These are phyloP conservation scores for Epichloe sylvatica DNA, from an alignment of 2,329 filamentous ascomycete species.

Conservation along the genomic window DNA sequence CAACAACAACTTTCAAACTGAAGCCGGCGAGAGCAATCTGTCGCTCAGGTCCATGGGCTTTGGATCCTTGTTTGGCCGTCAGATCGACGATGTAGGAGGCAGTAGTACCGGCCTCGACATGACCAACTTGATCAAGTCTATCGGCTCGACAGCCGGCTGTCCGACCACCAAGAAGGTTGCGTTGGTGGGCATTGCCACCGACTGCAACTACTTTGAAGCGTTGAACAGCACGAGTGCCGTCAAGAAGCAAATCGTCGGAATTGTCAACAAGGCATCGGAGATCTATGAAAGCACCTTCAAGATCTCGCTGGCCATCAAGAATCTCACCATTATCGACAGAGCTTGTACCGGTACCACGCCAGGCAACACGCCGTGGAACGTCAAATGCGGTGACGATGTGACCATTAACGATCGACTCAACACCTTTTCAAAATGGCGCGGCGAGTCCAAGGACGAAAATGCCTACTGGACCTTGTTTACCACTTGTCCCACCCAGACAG, in stretches of 20 bases:
- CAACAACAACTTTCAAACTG: constrained; percentile 63
- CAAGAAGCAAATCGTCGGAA: constrained; percentile 60
- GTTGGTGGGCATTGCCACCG: constrained; percentile 78
- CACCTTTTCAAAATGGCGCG: constrained; percentile 80
- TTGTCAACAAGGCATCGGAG: constrained; percentile 76
- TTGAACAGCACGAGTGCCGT: constrained; percentile 53
- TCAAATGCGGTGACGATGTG: constrained; percentile 48
- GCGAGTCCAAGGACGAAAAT: constrained; percentile 60
- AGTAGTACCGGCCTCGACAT: constrained; percentile 59
- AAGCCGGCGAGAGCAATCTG: constrained; percentile 34
- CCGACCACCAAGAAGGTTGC: constrained; percentile 84
- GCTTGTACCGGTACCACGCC: constrained; percentile 60
- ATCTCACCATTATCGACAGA: constrained; percentile 62
- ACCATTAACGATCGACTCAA: constrained; percentile 69
- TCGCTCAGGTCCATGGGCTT: constrained; percentile 46
- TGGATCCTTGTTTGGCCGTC: constrained; percentile 55
- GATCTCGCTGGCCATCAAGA: constrained; percentile 79
- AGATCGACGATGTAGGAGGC: constrained; percentile 58
- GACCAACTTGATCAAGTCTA: constrained; percentile 53
- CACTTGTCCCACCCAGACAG: constrained; percentile 65
- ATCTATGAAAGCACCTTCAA: constrained; percentile 89
- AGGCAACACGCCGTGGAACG: constrained; percentile 67
- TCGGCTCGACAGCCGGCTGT: constrained; percentile 74
- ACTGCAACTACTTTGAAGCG: constrained; percentile 69
- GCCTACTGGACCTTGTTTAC: constrained; percentile 88